These are phyloP conservation scores for Cardiosporidium cionae DNA, from an alignment of 169 alveolate species.

Conservation along the genomic window DNA sequence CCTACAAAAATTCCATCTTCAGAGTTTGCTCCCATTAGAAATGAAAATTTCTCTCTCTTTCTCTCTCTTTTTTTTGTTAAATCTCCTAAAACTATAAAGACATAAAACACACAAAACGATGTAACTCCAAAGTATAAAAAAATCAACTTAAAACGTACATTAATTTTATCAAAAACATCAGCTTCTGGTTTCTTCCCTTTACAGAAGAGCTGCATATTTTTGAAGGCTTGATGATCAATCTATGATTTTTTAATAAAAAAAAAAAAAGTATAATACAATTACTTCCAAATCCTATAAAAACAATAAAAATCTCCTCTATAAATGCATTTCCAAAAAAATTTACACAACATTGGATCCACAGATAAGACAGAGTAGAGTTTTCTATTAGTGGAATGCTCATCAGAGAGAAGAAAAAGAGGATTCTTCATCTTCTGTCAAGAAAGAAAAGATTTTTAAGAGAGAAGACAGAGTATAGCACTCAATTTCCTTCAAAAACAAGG, in stretches of 20 bases:
- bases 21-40: too few species aligned
- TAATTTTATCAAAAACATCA: conserved; percentile 83
- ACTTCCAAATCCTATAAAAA: too few species aligned
- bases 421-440: too few species aligned
- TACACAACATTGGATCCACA: too few species aligned
- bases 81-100: neutral
- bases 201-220: conserved; percentile 62
- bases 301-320: too few species aligned
- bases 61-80: too few species aligned
- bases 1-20: too few species aligned
- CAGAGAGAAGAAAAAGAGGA: too few species aligned
- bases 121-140: neutral
- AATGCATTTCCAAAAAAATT: too few species aligned
- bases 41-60: too few species aligned
- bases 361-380: neutral
- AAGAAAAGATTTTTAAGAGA: neutral
- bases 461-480: neutral
- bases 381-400: too few species aligned
- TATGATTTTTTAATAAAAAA: neutral
- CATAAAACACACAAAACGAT: neutral
- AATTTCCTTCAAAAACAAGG: neutral
- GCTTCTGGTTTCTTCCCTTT: conserved; percentile 75
- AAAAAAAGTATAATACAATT: neutral
- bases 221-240: conserved; percentile 68
- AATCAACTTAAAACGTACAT: conserved; percentile 17